These are phyloP conservation scores for Colletotrichum cuscutae DNA, from an alignment of 2,329 filamentous ascomycete species.

Conservation along the genomic window DNA sequence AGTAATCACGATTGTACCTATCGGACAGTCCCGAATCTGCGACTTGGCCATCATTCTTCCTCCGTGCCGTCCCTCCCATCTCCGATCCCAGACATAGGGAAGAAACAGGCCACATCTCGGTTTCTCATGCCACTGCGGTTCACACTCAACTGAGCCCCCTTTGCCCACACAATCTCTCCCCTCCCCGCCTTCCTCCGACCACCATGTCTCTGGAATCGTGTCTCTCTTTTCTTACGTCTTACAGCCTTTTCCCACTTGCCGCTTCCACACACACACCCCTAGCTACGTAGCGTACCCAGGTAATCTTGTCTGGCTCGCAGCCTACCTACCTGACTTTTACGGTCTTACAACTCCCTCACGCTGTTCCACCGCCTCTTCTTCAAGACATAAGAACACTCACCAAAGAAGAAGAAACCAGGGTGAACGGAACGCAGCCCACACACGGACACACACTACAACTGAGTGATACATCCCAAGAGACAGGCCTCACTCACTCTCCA, in stretches of 20 bases:
- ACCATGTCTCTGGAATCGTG: not conserved
- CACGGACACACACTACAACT: not conserved
- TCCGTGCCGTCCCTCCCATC: not conserved
- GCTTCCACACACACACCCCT: not conserved
- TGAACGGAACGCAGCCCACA: not conserved
- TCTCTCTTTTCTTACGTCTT: not conserved
- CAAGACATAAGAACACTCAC: not conserved
- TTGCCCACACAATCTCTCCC: too few relatives aligned
- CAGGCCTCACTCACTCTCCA: not conserved
- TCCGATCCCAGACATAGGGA: constrained; percentile 18
- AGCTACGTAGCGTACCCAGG: not conserved
- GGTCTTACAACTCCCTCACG: not conserved
- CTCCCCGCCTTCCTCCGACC: not conserved
- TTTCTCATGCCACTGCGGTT: not conserved
- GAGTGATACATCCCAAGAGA: not conserved
- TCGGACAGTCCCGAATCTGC: constrained; percentile 10
- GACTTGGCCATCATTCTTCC: not conserved
- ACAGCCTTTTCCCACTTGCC: not conserved
- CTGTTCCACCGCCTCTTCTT: not conserved
- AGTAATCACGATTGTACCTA: not conserved
- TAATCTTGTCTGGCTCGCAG: not conserved
- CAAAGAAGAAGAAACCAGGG: not conserved
- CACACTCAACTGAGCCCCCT: not conserved
- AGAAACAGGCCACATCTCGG: not conserved
- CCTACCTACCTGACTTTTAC: not conserved